A percentile compares a stretch with the other conserved stretches of the same genome.
phyloP scores from a whole-genome alignment of 2,329 filamentous ascomycete genomes.

The Fusarium sambucinum region DNA sequence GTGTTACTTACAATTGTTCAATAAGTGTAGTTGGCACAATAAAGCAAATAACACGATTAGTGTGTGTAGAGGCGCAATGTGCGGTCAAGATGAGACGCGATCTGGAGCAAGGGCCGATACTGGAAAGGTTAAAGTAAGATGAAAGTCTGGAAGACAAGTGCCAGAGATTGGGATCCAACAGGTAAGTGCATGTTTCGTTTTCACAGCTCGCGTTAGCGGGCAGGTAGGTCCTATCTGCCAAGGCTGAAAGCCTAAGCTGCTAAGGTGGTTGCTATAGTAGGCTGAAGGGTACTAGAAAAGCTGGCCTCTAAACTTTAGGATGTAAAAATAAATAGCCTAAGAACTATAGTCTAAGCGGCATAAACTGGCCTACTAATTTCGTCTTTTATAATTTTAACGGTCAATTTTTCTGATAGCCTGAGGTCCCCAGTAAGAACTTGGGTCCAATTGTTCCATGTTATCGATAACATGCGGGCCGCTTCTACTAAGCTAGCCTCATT shows the following conservation, averaged over 20 bases:
- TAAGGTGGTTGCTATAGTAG: conserved; percentile 4
- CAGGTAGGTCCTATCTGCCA: background rate
- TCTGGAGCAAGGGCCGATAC: conserved; percentile 14
- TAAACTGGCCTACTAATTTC: too few species aligned
- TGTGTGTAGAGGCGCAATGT: conserved; percentile 5
- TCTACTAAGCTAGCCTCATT: conserved; percentile 20
- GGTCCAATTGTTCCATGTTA: conserved; percentile 16
- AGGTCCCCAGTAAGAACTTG: background rate
- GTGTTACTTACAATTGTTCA: conserved; percentile 28
- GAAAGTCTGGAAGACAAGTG: conserved; percentile 3
- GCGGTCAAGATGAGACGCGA: conserved; percentile 31
- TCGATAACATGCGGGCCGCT: conserved; percentile 32
- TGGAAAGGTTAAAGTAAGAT: conserved; percentile 21
- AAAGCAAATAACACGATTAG: background rate
- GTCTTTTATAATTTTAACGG: too few species aligned
- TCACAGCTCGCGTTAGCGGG: background rate
- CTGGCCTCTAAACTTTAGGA: too few species aligned
- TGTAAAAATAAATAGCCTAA: too few species aligned
- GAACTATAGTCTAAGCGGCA: too few species aligned
- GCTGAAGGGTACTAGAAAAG: too few species aligned
- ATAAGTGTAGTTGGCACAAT: background rate
- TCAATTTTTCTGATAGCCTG: too few species aligned
- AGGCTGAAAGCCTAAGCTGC: conserved; percentile 26
- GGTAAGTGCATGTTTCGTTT: background rate
- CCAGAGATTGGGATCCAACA: background rate